phyloP scores from a whole-genome alignment of 257 asterid genomes.

The Striga asiatica region DNA sequence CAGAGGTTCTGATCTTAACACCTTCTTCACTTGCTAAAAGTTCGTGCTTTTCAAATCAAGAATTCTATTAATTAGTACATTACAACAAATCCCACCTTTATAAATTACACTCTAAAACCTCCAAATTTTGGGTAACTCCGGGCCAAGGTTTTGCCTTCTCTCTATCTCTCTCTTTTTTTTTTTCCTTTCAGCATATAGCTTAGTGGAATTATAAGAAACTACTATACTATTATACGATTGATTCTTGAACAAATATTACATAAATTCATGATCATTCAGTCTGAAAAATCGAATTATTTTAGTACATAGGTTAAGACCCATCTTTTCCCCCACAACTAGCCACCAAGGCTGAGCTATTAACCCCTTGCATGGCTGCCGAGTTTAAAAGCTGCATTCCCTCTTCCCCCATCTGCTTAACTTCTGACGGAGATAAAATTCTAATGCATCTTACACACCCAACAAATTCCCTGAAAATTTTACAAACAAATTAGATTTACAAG shows the following conservation, averaged over 20 bases:
- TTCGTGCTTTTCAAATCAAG: background rate
- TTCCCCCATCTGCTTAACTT: slow-evolving; percentile 98
- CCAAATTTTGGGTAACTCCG: no score
- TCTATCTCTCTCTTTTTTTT: background rate
- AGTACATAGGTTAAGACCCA: slow-evolving; percentile 13
- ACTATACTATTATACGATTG: background rate
- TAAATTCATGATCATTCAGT: background rate
- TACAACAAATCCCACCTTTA: slow-evolving; percentile 13
- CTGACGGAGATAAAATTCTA: slow-evolving; percentile 77
- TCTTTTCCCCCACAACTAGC: slow-evolving; percentile 24
- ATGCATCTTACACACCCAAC: slow-evolving; percentile 93
- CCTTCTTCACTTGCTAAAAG: no score
- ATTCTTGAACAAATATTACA: background rate
- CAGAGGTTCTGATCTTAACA: no score
- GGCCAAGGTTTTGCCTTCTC: background rate
- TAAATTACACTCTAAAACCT: slow-evolving; percentile 7
- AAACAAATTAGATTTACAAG: background rate
- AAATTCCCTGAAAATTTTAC: slow-evolving; percentile 51
- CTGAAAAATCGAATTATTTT: background rate
- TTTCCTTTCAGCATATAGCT: no score
- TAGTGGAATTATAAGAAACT: slow-evolving; percentile 8
- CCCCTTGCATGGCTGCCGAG: slow-evolving; percentile 43
- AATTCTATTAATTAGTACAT: slow-evolving; percentile 14
- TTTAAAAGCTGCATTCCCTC: slow-evolving; percentile 95
- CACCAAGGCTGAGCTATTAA: slow-evolving; percentile 24